Percentiles rank a stretch among this genome's conserved stretches.
phyloP scores from a whole-genome alignment of 164 flowering plant genomes.

The Kalanchoe fedtschenkoi region DNA sequence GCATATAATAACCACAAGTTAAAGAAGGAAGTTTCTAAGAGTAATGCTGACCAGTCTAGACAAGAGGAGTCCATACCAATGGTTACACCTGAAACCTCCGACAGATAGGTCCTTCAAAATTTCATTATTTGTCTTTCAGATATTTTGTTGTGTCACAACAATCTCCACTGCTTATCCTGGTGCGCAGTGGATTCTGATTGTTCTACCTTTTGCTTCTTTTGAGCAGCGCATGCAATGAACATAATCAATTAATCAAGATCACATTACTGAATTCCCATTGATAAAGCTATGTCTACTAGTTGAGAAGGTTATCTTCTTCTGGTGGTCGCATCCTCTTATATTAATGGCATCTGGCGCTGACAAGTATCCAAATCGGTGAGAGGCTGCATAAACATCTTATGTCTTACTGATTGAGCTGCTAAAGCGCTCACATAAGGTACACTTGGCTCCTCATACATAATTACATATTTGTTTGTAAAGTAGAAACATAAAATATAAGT shows the following conservation, averaged over 20 bases:
- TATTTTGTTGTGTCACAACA: no score
- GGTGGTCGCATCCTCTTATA: not conserved
- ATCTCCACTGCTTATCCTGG: no score
- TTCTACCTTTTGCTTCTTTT: not conserved
- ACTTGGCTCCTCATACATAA: not conserved
- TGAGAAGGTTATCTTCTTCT: not conserved
- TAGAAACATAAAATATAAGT: not conserved
- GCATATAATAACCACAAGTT: slow-evolving; percentile 88
- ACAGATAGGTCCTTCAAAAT: slow-evolving; percentile 15
- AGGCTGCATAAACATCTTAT: not conserved
- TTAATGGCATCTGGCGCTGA: not conserved
- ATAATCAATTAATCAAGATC: slow-evolving; percentile 5
- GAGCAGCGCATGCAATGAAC: no score
- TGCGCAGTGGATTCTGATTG: no score
- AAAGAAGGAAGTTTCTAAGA: slow-evolving; percentile 61
- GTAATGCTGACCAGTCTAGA: slow-evolving; percentile 25
- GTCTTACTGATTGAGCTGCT: not conserved
- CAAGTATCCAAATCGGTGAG: not conserved
- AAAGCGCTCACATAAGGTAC: not conserved
- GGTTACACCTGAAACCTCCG: slow-evolving; percentile 22
- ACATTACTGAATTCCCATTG: not conserved
- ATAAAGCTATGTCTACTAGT: not conserved
- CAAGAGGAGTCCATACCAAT: slow-evolving; percentile 18
- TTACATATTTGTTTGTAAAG: not conserved
- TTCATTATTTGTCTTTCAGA: no score